Evolutionary conservation across 805 yeast species (phyloP).

Genomic region (Vanderwaltozyma tropicalis): DNA sequence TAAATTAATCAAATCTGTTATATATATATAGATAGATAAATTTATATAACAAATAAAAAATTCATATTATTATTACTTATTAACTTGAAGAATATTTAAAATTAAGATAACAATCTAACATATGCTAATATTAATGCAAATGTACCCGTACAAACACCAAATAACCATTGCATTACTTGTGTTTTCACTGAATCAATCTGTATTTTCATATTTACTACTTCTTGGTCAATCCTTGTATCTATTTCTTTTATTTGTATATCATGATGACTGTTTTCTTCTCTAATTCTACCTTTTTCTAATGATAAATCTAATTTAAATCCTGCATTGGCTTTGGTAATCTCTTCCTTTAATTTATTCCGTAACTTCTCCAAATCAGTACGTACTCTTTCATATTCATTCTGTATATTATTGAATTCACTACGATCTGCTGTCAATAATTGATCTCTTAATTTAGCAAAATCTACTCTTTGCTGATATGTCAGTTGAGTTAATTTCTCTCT

Average conservation of each 20-base stretch:
- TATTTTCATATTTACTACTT: slow-evolving; percentile 86
- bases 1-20: background rate
- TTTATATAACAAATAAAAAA: background rate
- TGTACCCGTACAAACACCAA: slow-evolving; percentile 97
- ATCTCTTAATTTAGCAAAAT: slow-evolving; percentile 87
- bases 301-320: slow-evolving; percentile 85
- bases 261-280: slow-evolving; percentile 88
- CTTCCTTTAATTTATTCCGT: slow-evolving; percentile 78
- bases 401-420: slow-evolving; percentile 69
- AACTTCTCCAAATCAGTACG: slow-evolving; percentile 77
- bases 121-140: slow-evolving; percentile 90
- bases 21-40: background rate
- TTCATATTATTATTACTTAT: background rate
- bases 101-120: slow-evolving; percentile 44
- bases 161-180: slow-evolving; percentile 96
- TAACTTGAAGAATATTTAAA: background rate
- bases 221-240: slow-evolving; percentile 90
- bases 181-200: slow-evolving; percentile 93
- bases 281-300: slow-evolving; percentile 86
- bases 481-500: slow-evolving; percentile 74
- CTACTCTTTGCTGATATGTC: slow-evolving; percentile 93
- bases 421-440: slow-evolving; percentile 83
- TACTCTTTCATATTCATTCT: slow-evolving; percentile 79
- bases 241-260: slow-evolving; percentile 92
- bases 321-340: slow-evolving; percentile 81